Evolutionary conservation across 1,139 yeast species (phyloP), one percentile per base, ranked within the genome.

Genomic region (Diutina ranongensis): DNA sequence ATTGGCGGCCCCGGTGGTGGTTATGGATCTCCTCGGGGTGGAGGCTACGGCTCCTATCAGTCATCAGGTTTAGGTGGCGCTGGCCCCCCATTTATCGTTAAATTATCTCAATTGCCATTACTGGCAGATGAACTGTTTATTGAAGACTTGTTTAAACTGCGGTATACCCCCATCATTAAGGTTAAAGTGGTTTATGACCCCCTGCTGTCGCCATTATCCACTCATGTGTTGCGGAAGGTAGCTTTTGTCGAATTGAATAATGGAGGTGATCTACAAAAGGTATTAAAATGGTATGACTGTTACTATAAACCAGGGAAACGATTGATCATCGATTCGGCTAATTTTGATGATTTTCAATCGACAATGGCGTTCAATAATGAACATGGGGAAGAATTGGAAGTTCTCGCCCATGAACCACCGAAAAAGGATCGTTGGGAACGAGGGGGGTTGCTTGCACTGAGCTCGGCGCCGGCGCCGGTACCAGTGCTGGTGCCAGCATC

Each of bases 181-280:
- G 65, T 64, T 54, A 70, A 70, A 50, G 67, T 71, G 31, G 64
- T 68, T 38, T 65, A 61, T 28, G 76, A 71, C 48, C 75, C 74
- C 1, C 49, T 64, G 5, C 58, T 72, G 21, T 62, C 67, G 47
- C 63, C 70, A 15, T 60, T 71, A 54, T 68, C 67, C 46, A 63
- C 71, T 15, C 64, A 62, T 40, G 54, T 67, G 31, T 59, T 71
- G 44, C 67, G 65, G 48, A 78, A 76, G 55, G 76, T 76, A n/a
- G 78, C 83, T 4, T 79, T 79, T 61, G 82, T 78, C 4, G 85
- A 80, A 57, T 61, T 79, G 49, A 59, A 61, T 22, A 61, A 72
- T 9, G 60, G 62, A 34, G 65, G 65, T 27, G 83, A 78, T 51
- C 60, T 74, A 56, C 62, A 65, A 38, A 76, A 65, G 49, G 70